Evolutionary conservation across 2,329 filamentous ascomycete species (phyloP), one percentile per base, ranked within the genome.

Genomic region (Arthrobotrys sinensis): DNA sequence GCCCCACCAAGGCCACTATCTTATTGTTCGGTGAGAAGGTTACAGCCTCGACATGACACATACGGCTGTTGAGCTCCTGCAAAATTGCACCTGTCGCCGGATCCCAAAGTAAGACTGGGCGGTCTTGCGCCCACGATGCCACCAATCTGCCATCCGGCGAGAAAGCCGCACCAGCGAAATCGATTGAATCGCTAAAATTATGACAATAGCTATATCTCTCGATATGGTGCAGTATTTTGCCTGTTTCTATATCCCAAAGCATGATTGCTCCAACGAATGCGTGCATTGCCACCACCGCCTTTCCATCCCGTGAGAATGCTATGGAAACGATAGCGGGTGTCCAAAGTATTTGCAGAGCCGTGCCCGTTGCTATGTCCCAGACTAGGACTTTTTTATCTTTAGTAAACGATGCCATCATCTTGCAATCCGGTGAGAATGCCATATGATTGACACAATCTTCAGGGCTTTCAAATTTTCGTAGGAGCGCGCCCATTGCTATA

Each of bases 361-460:
- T n/a, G 1, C 57, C 55, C 6, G 53, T 32, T 34, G 55, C 32
- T 40, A 28, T 21, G 40, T 72, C 40, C 55, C 52, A 62, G 11
- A 70, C 14, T 8, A 4, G 55, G 14, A 62, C 50, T 19, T 8
- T 55, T 7, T 16, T 1, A 40, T 60, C 36, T 2, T 7, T 2
- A n/a, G 53, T 52, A 19, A n/a, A 55, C 5, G 52, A 43, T 21
- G 32, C 68, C 19, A 98, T 98, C 73, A 94, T 94, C 67, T 94
- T 92, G 45, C 96, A 96, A 82, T 97, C 96, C 48, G 93, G 91
- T 36, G 96, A 65, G 55, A 66, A 65, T n/a, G 52, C 21, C 12
- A 68, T 48, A 0, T 52, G 70, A 1, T 12, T 16, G 16, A 82
- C 73, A 1, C 0, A 0, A 2, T 7, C n/a, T 1, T 5, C 38